Evolutionary conservation across 2,329 filamentous ascomycete genomes (phyloP).

Genomic region (Ophiostoma tasmaniense): DNA sequence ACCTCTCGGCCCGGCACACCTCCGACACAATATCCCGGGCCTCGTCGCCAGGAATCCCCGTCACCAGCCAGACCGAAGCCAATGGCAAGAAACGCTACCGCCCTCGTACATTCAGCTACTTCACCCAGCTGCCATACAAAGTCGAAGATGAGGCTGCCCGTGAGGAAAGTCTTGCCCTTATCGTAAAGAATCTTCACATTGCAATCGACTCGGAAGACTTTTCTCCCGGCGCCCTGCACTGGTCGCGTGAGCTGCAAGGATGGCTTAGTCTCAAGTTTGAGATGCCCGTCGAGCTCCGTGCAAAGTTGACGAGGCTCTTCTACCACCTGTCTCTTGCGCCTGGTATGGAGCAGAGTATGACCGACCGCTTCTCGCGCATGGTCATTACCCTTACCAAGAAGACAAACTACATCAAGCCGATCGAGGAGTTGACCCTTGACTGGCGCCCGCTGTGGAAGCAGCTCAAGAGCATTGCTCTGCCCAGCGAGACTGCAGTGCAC

Average conservation of each 20-base stretch:
- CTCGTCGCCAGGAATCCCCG: conserved; percentile 67
- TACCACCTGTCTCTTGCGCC: conserved; percentile 89
- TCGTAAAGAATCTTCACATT: conserved; percentile 89
- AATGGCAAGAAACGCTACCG: conserved; percentile 60
- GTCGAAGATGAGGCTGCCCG: conserved; percentile 74
- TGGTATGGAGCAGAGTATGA: conserved; percentile 70
- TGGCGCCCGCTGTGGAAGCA: conserved; percentile 92
- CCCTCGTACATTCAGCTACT: conserved; percentile 88
- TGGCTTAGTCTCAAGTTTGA: conserved; percentile 98
- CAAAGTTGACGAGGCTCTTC: conserved; percentile 81
- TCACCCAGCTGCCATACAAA: conserved; percentile 77
- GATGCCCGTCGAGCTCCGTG: conserved; percentile 73
- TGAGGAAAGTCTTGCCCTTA: conserved; percentile 72
- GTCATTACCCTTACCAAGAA: conserved; percentile 92
- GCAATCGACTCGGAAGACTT: conserved; percentile 89
- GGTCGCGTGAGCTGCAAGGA: conserved; percentile 90
- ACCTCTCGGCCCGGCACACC: conserved; percentile 33
- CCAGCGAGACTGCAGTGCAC: conserved; percentile 66
- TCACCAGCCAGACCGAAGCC: conserved; percentile 38
- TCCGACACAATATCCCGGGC: conserved; percentile 72
- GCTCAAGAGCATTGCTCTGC: conserved; percentile 81
- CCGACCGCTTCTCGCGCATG: conserved; percentile 94
- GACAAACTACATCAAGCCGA: conserved; percentile 88
- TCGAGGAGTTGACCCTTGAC: conserved; percentile 82
- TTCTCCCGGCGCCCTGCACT: conserved; percentile 84